These are phyloP conservation scores for Yamadazyma phyllophila DNA, from an alignment of 805 yeast species.

Conservation along the genomic window DNA sequence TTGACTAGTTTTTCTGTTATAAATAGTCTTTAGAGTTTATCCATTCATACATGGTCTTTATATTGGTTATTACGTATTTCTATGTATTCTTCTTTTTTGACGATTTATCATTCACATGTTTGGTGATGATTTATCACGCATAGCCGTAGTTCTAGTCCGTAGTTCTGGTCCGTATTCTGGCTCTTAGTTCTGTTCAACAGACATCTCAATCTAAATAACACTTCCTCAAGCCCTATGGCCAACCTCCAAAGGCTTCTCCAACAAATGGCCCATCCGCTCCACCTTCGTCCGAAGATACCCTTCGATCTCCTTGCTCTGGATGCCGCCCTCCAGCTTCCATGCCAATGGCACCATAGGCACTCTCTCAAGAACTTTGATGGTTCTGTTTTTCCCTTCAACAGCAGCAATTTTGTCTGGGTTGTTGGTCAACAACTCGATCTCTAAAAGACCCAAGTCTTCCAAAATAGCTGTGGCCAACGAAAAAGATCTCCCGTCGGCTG, in stretches of 20 bases:
- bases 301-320: conserved; percentile 81
- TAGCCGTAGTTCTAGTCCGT: too few relatives aligned
- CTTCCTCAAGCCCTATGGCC: background rate
- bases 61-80: too few relatives aligned
- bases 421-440: conserved; percentile 81
- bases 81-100: too few relatives aligned
- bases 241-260: conserved; percentile 26
- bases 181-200: too few relatives aligned
- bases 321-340: conserved; percentile 67
- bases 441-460: conserved; percentile 70
- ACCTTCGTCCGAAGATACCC: conserved; percentile 92
- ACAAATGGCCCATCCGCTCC: conserved; percentile 94
- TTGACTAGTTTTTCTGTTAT: too few relatives aligned
- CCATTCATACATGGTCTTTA: too few relatives aligned
- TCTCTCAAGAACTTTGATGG: conserved; percentile 76
- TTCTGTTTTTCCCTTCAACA: conserved; percentile 80
- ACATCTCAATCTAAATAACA: too few relatives aligned
- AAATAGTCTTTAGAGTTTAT: too few relatives aligned
- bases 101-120: too few relatives aligned
- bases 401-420: conserved; percentile 96
- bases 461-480: conserved; percentile 92
- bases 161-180: too few relatives aligned
- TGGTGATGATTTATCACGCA: too few relatives aligned
- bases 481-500: conserved; percentile 96
- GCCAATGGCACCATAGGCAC: conserved; percentile 97